Evolutionary conservation across 176 grass and related monocot genomes (phyloP), one percentile per base, ranked within the genome.

Genomic region (Poa annua): DNA sequence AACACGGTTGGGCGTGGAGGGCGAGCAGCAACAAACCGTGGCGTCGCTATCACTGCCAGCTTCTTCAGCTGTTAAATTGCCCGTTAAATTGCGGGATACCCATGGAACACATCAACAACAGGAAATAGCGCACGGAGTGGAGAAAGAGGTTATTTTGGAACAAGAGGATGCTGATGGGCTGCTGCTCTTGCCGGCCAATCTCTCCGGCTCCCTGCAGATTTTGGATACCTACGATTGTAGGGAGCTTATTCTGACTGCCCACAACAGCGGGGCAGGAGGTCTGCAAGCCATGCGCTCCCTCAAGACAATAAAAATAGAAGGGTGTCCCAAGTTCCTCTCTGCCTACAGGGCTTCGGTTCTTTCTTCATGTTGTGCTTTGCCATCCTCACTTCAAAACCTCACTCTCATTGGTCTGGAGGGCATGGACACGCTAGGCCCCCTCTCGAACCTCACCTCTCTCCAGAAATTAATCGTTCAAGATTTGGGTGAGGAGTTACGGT

Each of bases 191-290:
- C 38, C 74, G 0, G 8, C 17, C 2, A 33, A 47, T 38, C 29
- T 64, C 1, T 65, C 22, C 42, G 0, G 0, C 8, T 64, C 56
- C 17, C 26, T 83, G 13, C 3, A 0, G 54, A 0, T 0, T 0
- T 60, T 74, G 12, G 0, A 0, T 0, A 25, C 75, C 1, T 0
- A 0, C 0, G 0, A 0, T 1, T 72, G 16, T 59, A 0, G 0
- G 9, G 7, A 83, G 36, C 53, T 83, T 12, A 55, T 22, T n/a
- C 9, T 33, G 45, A 14, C 34, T 2, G 36, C 36, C 5, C 24
- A 61, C 3, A 24, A 19, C 34, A 0, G 13, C 10, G 26, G 19
- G 25, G 13, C 53, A 34, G 57, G 39, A 64, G 67, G 81, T 6
- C 61, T 84, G 4, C 33, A 44, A 54, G 45, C 8, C 60, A 35